Evolutionary conservation across 176 grass and related monocot species (phyloP).

Genomic region (Carex myosuroides): DNA sequence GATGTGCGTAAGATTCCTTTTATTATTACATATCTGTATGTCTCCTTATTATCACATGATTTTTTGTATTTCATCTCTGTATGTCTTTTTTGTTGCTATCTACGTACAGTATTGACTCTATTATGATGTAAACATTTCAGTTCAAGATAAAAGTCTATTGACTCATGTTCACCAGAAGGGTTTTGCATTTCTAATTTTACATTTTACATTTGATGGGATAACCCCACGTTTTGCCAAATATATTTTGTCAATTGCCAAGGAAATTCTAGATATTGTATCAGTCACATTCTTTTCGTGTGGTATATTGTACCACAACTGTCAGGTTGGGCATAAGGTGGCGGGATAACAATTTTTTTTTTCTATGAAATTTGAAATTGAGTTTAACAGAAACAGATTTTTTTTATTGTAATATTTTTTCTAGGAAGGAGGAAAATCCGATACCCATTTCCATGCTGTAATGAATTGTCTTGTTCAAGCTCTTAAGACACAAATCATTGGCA

Average conservation of each 20-base stretch:
- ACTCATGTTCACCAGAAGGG: neutral
- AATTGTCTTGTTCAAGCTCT: conserved; percentile 59
- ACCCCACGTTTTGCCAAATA: neutral
- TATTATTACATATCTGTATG: neutral
- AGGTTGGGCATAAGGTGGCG: neutral
- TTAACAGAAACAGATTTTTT: neutral
- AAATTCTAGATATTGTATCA: neutral
- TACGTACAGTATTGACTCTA: neutral
- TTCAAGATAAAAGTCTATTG: neutral
- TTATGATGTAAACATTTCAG: neutral
- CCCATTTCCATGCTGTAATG: conserved; percentile 64
- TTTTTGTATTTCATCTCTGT: neutral
- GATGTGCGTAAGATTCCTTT: conserved; percentile 33
- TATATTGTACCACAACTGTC: too few relatives aligned
- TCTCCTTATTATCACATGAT: neutral
- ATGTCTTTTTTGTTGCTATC: neutral
- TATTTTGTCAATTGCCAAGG: neutral
- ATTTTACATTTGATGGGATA: neutral
- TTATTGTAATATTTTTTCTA: conserved; percentile 1
- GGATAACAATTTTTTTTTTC: neutral
- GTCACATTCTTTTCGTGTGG: neutral
- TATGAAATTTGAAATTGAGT: neutral
- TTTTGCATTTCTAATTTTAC: neutral
- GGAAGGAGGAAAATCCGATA: conserved; percentile 25
- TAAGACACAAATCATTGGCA: conserved; percentile 76